Base-by-base conservation (phyloP, 129 eudicot genomes). In the Flaveria bidentis region DNA sequence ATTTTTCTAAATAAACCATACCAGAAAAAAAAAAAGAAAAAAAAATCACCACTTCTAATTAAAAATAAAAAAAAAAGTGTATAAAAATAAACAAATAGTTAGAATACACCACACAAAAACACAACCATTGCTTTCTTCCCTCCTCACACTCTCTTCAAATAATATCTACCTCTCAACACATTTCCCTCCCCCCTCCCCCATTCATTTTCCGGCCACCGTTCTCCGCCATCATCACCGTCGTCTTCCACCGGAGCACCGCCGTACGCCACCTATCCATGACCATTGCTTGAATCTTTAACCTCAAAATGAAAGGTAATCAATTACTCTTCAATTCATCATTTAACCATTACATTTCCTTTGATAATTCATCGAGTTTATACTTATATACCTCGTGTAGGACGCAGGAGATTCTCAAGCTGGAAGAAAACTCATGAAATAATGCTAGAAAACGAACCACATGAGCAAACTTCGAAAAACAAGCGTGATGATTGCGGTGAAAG, bases 161-260 rank as follows among this genome's bases (percentile, higher is more conserved):
- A 86, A 86, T 83, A 88, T 82, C 89, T 65, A 81, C 84, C 85
- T 86, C 76, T 67, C 74, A 84, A 83, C 80, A 46, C 80, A 82
- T 72, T 41, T 77, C 77, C 73, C 56, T 69, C 68, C 73, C 57
- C 76, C 73, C 69, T 57, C 80, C 57, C 45, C 76, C 84, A 42
- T 60, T 70, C 78, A 51, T 22, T 64, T 78, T 84, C 67, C 82
- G 80, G 82, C 76, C 74, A 73, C 75, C 58, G 81, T 75, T n/a
- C 66, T 68, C 78, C 83, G 77, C n/a, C 73, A 46, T 73, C 72
- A 23, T 4, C 78, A 41, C 33, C 72, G 33, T 42, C 50, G n/a
- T 63, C 49, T 3, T 47, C 47, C 58, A 62, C 72, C 17, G 39
- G 82, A 75, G 25, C 76, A 18, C 44, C 65, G 73, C 73, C 79